Percentiles rank a stretch among this genome's conserved stretches.
Evolutionary conservation across 2,329 filamentous ascomycete species (phyloP).

Genomic region (Phyllosticta citrichinensis): DNA sequence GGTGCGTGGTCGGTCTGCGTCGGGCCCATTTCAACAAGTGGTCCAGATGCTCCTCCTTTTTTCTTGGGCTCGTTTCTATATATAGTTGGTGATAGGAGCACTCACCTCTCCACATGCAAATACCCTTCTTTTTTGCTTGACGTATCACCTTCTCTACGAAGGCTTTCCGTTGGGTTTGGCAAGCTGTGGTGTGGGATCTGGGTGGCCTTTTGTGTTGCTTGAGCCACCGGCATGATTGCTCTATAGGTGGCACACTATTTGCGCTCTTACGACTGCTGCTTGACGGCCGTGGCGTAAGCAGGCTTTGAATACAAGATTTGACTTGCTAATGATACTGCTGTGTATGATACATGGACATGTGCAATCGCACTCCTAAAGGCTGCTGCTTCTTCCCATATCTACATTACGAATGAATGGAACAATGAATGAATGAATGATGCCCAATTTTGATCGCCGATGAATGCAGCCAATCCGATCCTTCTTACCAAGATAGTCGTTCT

Average conservation of each 20-base stretch:
- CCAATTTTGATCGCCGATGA: background rate
- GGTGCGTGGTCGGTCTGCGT: background rate
- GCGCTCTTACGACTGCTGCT: too few relatives aligned
- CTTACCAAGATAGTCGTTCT: background rate
- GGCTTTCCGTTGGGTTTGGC: background rate
- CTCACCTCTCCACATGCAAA: background rate
- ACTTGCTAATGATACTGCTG: too few relatives aligned
- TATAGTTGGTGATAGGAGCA: background rate
- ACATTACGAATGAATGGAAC: too few relatives aligned
- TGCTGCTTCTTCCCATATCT: background rate
- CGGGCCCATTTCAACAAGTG: background rate
- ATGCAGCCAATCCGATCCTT: background rate
- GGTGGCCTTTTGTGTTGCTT: too few relatives aligned
- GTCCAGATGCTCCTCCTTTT: background rate
- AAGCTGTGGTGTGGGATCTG: background rate
- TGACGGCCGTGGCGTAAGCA: too few relatives aligned
- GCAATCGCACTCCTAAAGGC: too few relatives aligned
- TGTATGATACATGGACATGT: too few relatives aligned
- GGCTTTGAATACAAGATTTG: too few relatives aligned
- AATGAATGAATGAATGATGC: background rate
- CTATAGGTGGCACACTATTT: too few relatives aligned
- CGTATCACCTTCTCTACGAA: too few relatives aligned
- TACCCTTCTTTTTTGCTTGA: background rate
- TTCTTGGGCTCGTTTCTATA: background rate
- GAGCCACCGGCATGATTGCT: too few relatives aligned